Percentiles rank a stretch among this genome's conserved stretches.
These are phyloP conservation scores for Larix sibirica DNA, from an alignment of 83 land plant genomes.

Conservation along the genomic window DNA sequence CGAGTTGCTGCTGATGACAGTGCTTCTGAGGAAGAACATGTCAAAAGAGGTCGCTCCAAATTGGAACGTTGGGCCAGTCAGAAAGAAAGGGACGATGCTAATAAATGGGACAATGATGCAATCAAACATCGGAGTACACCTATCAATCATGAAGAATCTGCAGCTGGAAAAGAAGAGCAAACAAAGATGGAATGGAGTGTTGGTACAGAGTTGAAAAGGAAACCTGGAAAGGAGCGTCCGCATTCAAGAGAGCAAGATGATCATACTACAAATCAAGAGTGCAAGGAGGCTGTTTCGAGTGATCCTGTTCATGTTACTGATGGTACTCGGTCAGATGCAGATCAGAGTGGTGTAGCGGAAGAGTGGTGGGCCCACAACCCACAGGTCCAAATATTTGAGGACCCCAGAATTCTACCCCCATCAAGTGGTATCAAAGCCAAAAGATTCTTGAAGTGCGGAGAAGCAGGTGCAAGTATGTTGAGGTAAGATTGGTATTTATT, in stretches of 20 bases:
- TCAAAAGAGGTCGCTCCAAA: constrained; percentile 79
- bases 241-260: constrained; percentile 22
- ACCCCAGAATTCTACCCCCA: no score
- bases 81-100: constrained; percentile 59
- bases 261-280: constrained; percentile 20
- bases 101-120: constrained; percentile 27
- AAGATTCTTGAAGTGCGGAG: no score
- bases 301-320: constrained; percentile 21
- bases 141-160: constrained; percentile 12
- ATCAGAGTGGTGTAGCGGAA: constrained; percentile 21
- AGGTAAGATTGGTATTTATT: no score
- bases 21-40: constrained; percentile 66
- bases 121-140: constrained; percentile 9
- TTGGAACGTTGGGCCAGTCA: constrained; percentile 94
- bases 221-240: constrained; percentile 22
- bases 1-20: constrained; percentile 35
- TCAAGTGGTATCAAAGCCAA: no score
- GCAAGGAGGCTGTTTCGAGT: constrained; percentile 32
- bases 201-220: constrained; percentile 22
- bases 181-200: constrained; percentile 5
- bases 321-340: constrained; percentile 19
- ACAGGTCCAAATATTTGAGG: no score
- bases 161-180: constrained; percentile 6
- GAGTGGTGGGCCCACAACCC: no score
- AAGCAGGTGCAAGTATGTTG: no score